Evolutionary conservation across 2,329 filamentous ascomycete species (phyloP), one percentile per base, ranked within the genome.

Genomic region (Exophiala xenobiotica): DNA sequence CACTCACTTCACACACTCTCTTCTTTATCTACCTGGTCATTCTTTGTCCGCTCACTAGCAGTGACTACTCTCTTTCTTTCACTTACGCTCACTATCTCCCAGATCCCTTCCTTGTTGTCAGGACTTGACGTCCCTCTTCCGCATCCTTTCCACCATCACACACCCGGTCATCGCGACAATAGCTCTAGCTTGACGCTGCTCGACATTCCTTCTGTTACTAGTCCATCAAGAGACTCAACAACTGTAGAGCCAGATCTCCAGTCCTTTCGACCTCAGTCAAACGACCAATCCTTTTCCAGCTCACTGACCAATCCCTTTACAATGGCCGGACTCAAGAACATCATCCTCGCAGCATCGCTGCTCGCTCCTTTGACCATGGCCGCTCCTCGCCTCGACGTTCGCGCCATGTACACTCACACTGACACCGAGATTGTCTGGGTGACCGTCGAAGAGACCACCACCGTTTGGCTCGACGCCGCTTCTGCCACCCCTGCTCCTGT

Each of bases 281-380:
- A 42, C 19, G 14, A 29, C 8, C 42, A 37, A 37, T 38, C 19
- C n/a, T 11, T 18, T 23, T 9, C 23, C 5, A n/a, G 6, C 14
- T 6, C 19, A 27, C 18, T 18, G 19, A 38, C 23, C 14, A 51
- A 40, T 22, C 12, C 16, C 23, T 14, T 48, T 45, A 42, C 47
- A 56, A 62, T 62, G 60, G 50, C 54, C 45, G 42, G 49, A 29
- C 40, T 62, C 49, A 62, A 53, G 48, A 57, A 58, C 51, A 46
- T 61, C 31, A n/a, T 57, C 45, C 20, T 62, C 19, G 60, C 52
- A 20, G 58, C 58, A 19, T 52, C 53, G 41, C 56, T 58, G 51
- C 49, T 61, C 42, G 46, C 57, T 46, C 50, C 57, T 46, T 46
- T 56, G 6, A 46, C 49, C 35, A 35, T 51, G 20, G 60, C 60